Percentiles rank a stretch among this genome's conserved stretches.
Conservation (phyloP, 1,139 yeast species). For the Sugiyamaella xylanicola region DNA sequence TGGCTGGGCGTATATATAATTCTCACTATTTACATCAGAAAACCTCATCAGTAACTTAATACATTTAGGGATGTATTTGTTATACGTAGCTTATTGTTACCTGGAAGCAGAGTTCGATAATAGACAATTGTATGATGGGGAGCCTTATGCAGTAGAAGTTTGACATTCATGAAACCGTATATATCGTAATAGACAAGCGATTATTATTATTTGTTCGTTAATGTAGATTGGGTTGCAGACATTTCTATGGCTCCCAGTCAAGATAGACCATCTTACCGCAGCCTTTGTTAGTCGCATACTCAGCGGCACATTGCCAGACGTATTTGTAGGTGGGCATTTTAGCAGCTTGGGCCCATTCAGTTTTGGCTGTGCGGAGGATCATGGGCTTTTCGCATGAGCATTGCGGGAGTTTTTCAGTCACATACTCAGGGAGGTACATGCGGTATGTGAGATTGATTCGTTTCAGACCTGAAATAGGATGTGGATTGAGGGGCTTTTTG, state of each 20-base stretch:
- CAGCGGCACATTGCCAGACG: slow-evolving; percentile 52
- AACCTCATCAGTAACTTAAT: no score
- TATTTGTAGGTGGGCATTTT: slow-evolving; percentile 36
- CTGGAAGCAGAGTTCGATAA: no score
- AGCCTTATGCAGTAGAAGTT: no score
- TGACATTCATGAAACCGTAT: no score
- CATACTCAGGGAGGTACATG: slow-evolving; percentile 48
- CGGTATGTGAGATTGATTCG: slow-evolving; percentile 69
- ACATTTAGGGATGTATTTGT: no score
- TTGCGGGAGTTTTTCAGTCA: slow-evolving; percentile 47
- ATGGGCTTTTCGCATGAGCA: slow-evolving; percentile 54
- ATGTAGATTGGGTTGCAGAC: no score
- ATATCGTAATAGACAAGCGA: no score
- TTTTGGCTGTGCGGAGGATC: slow-evolving; percentile 44
- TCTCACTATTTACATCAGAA: no score
- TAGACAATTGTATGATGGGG: no score
- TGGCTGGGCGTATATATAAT: no score
- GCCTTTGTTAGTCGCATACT: slow-evolving; percentile 41
- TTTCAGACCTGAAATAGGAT: slow-evolving; percentile 52
- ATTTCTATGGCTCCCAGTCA: slow-evolving; percentile 20
- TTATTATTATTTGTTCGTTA: no score
- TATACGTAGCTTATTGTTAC: no score
- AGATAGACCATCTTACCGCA: slow-evolving; percentile 28
- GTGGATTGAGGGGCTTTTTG: slow-evolving; percentile 42
- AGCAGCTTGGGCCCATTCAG: slow-evolving; percentile 16